A percentile compares a stretch with the other conserved stretches of the same genome.
phyloP scores from a whole-genome alignment of 768 basidiomycete genomes.

The Amanita pallidorosea region DNA sequence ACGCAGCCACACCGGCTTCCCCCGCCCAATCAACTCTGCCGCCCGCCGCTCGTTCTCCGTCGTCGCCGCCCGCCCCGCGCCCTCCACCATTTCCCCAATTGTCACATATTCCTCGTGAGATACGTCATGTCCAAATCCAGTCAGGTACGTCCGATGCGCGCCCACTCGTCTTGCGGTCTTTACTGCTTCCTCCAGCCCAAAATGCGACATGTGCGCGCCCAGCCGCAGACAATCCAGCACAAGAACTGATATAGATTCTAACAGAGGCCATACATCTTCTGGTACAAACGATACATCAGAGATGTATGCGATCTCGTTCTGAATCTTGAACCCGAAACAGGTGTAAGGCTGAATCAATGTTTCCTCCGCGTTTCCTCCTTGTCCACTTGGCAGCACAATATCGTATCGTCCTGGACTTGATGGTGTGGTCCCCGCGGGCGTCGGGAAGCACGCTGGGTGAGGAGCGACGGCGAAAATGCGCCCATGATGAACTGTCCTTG shows the following conservation, averaged over 20 bases:
- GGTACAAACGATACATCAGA: constrained; percentile 81
- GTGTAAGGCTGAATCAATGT: constrained; percentile 41
- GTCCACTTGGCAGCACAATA: constrained; percentile 15
- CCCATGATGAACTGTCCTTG: constrained; percentile 57
- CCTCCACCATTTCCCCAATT: constrained; percentile 44
- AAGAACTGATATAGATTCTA: constrained; percentile 40
- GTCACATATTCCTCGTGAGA: constrained; percentile 67
- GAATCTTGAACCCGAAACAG: constrained; percentile 61
- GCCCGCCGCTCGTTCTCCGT: constrained; percentile 28
- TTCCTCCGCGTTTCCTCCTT: constrained; percentile 6
- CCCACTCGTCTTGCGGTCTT: constrained; percentile 42
- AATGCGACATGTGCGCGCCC: constrained; percentile 62
- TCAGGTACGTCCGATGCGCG: constrained; percentile 56
- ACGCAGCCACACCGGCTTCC: constrained; percentile 45
- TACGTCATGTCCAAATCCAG: constrained; percentile 70
- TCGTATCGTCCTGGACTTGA: constrained; percentile 23
- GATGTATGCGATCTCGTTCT: constrained; percentile 61
- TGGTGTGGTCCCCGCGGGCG: constrained; percentile 26
- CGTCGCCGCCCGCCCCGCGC: constrained; percentile 18
- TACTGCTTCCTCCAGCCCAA: constrained; percentile 60
- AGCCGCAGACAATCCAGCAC: constrained; percentile 73
- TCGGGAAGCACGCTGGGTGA: constrained; percentile 26
- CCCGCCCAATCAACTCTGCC: constrained; percentile 36
- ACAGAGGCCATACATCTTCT: constrained; percentile 51
- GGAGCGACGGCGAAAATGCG: constrained; percentile 41